A percentile compares a stretch with the other conserved stretches of the same genome.
Evolutionary conservation across 2,329 filamentous ascomycete genomes (phyloP).

Genomic region (Alternaria novae-zelandiae): DNA sequence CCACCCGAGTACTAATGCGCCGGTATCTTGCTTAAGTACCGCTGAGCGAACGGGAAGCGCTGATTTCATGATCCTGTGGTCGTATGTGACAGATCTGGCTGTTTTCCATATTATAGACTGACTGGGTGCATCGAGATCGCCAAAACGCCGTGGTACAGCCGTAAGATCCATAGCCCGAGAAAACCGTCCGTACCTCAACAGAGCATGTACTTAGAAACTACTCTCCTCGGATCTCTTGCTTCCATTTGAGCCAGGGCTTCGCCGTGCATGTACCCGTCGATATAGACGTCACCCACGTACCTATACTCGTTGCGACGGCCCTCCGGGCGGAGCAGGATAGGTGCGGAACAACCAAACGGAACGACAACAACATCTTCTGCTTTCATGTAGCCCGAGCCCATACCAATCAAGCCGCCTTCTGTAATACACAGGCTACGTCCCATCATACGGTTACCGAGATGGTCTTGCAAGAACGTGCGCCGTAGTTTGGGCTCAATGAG

Average conservation of each 20-base stretch:
- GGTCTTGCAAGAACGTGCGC: neutral
- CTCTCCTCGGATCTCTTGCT: neutral
- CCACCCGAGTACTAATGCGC: neutral
- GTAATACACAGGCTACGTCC: neutral
- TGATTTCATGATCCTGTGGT: neutral
- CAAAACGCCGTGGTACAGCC: neutral
- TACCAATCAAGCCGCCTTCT: neutral
- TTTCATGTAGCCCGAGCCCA: neutral
- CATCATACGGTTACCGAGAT: neutral
- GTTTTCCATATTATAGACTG: neutral
- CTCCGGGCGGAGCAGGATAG: neutral
- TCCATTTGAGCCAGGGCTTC: neutral
- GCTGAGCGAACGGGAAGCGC: neutral
- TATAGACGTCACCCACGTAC: conserved; percentile 1
- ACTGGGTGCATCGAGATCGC: neutral
- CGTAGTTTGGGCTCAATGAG: neutral
- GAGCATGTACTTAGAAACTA: neutral
- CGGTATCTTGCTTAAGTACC: neutral
- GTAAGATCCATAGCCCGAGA: no score
- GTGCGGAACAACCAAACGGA: neutral
- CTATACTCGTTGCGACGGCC: neutral
- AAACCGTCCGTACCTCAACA: no score
- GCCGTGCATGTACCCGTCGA: conserved; percentile 1
- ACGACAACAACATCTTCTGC: neutral
- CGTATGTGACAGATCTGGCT: neutral